Conservation (phyloP, 306 rosid species). For the Pterocarpus santalinus region DNA sequence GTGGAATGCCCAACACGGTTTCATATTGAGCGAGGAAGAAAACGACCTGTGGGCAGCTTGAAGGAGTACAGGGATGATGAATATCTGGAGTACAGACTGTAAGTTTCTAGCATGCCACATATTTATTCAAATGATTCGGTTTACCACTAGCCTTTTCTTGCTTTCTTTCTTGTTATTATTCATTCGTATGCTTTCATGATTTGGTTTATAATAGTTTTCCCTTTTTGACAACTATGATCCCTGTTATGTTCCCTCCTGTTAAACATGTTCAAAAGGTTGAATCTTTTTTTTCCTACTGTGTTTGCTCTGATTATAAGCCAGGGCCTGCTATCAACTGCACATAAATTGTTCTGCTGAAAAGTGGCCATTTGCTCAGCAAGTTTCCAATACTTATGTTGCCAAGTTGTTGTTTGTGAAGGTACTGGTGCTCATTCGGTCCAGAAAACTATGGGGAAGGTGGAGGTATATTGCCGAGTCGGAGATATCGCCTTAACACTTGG, state of each 20-base stretch:
- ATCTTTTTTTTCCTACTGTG: too few relatives aligned
- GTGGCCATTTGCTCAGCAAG: neutral
- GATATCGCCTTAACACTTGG: conserved; percentile 92
- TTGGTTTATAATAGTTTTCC: too few relatives aligned
- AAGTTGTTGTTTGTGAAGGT: conserved; percentile 62
- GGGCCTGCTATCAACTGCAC: conserved; percentile 13
- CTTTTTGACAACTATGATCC: too few relatives aligned
- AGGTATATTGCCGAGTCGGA: conserved; percentile 85
- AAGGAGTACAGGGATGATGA: conserved; percentile 91
- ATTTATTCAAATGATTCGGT: too few relatives aligned
- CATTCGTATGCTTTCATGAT: too few relatives aligned
- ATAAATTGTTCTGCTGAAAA: too few relatives aligned
- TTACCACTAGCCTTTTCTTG: neutral
- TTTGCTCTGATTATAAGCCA: too few relatives aligned
- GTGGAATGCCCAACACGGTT: conserved; percentile 86
- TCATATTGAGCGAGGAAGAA: conserved; percentile 89
- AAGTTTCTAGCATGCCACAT: conserved; percentile 48
- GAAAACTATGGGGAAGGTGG: conserved; percentile 98
- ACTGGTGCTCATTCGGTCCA: conserved; percentile 98
- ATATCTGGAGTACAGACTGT: conserved; percentile 90
- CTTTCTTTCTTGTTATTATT: neutral
- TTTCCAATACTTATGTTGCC: conserved; percentile 23
- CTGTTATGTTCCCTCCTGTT: too few relatives aligned
- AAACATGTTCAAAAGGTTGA: too few relatives aligned
- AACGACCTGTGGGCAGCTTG: conserved; percentile 77